Percentiles rank a stretch among this genome's conserved stretches.
These are phyloP conservation scores for Porcisia hertigi DNA, from an alignment of 208 protist genomes.

Conservation along the genomic window DNA sequence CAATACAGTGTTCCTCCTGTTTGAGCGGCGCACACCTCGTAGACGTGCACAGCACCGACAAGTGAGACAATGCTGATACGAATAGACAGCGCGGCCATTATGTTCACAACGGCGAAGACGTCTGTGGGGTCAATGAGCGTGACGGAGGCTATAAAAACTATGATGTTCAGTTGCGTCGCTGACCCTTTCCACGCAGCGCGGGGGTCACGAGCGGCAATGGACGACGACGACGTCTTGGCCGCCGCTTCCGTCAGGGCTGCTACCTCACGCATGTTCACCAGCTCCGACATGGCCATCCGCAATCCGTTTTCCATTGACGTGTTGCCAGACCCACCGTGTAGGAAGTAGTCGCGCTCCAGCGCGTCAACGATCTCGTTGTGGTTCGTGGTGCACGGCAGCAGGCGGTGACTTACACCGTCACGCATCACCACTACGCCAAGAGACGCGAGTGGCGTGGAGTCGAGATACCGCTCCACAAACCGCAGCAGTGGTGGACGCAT, in stretches of 20 bases:
- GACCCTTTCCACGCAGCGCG: constrained; percentile 21
- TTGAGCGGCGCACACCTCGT: constrained; percentile 49
- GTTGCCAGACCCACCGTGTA: constrained; percentile 73
- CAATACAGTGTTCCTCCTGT: constrained; percentile 70
- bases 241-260: constrained; percentile 14
- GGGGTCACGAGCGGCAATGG: not conserved
- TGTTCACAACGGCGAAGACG: constrained; percentile 64
- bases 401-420: constrained; percentile 62
- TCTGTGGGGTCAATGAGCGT: constrained; percentile 82
- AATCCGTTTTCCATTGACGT: constrained; percentile 84
- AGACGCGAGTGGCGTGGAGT: constrained; percentile 69
- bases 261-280: constrained; percentile 73
- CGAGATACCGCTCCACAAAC: constrained; percentile 64
- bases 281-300: constrained; percentile 72
- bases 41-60: constrained; percentile 80
- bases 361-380: constrained; percentile 55
- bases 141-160: constrained; percentile 74
- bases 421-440: constrained; percentile 83
- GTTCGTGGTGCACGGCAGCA: constrained; percentile 72
- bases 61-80: constrained; percentile 72
- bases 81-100: constrained; percentile 46
- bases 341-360: constrained; percentile 78
- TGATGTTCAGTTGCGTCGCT: constrained; percentile 47
- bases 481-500: constrained; percentile 60
- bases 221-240: not conserved